These are phyloP conservation scores for Isoetes engelmannii DNA, from an alignment of 83 land plant species.

Conservation along the genomic window DNA sequence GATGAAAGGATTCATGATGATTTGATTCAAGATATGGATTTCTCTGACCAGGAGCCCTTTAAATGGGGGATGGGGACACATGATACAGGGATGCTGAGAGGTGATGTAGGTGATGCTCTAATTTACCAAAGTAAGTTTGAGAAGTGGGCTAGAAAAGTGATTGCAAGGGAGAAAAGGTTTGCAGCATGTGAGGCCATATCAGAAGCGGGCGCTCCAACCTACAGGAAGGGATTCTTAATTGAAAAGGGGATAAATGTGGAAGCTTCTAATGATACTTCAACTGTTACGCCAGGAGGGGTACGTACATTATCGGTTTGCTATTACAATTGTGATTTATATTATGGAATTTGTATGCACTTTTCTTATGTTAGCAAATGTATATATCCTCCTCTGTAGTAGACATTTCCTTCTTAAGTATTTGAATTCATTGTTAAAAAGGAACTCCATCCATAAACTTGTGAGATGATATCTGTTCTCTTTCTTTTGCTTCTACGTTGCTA, in stretches of 20 bases:
- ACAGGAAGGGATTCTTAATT: neutral
- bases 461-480: too few species aligned
- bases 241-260: conserved; percentile 4
- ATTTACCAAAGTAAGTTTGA: conserved; percentile 22
- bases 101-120: conserved; percentile 13
- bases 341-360: too few species aligned
- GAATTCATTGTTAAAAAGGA: too few species aligned
- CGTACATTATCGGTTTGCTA: too few species aligned
- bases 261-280: neutral
- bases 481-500: too few species aligned
- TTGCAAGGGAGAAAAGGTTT: conserved; percentile 20
- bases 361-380: too few species aligned
- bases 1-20: conserved; percentile 12
- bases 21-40: conserved; percentile 23
- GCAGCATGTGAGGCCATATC: conserved; percentile 4
- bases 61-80: conserved; percentile 23
- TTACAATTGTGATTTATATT: too few species aligned
- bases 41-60: conserved; percentile 20
- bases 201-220: neutral
- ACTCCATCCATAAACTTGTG: too few species aligned
- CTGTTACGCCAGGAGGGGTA: too few species aligned
- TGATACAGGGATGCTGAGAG: conserved; percentile 17
- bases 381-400: too few species aligned
- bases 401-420: too few species aligned
- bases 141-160: conserved; percentile 23